phyloP scores from a whole-genome alignment of 2,329 filamentous ascomycete species.

The Periconia sp. region DNA sequence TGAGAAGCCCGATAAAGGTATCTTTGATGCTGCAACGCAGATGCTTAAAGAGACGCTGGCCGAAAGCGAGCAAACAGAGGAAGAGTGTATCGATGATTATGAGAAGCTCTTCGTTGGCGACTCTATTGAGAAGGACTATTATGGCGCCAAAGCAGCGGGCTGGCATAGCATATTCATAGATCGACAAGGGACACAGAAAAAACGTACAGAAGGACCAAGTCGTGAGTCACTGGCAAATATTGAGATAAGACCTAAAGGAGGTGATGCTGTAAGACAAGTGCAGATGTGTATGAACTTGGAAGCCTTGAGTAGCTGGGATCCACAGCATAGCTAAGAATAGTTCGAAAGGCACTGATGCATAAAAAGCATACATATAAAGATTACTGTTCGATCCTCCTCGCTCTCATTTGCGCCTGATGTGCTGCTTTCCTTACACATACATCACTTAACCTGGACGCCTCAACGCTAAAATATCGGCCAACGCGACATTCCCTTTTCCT shows the following conservation, averaged over 20 bases:
- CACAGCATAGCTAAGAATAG: too few relatives aligned
- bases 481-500: slow-evolving; percentile 72
- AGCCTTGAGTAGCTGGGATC: slow-evolving; percentile 2
- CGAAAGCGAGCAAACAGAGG: slow-evolving; percentile 16
- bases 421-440: too few relatives aligned
- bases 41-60: slow-evolving; percentile 48
- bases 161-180: slow-evolving; percentile 56
- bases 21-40: slow-evolving; percentile 62
- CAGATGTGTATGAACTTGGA: slow-evolving; percentile 4
- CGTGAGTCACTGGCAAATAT: not conserved
- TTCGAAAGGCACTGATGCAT: too few relatives aligned
- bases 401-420: too few relatives aligned
- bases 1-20: slow-evolving; percentile 63
- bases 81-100: slow-evolving; percentile 22
- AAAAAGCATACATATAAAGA: too few relatives aligned
- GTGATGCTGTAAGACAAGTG: not conserved
- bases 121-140: slow-evolving; percentile 58
- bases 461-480: slow-evolving; percentile 64
- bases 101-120: slow-evolving; percentile 63
- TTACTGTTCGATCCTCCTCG: too few relatives aligned
- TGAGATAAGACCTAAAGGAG: not conserved
- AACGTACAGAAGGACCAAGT: not conserved
- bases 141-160: slow-evolving; percentile 54
- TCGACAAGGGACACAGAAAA: slow-evolving; percentile 19
- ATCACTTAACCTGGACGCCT: slow-evolving; percentile 26